Evolutionary conservation across 257 asterid genomes (phyloP), one percentile per base, ranked within the genome.

Genomic region (Orobanche coerulescens): DNA sequence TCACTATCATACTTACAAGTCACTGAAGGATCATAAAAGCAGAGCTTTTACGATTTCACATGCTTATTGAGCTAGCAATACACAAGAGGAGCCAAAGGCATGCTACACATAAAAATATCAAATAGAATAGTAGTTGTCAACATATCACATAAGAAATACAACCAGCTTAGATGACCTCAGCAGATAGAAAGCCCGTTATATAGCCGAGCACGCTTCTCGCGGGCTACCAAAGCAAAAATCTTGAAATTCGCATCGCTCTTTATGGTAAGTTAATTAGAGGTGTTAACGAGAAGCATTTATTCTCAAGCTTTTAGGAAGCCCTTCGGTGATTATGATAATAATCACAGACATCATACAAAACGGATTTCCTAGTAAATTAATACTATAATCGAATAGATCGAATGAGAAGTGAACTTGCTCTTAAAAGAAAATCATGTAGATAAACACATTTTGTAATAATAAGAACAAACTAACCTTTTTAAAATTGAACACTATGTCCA

Each of bases 401-500:
- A 49, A 39, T 50, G 6, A 1, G 12, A 23, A 20, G 23, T 58
- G 39, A 58, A 6, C 20, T 33, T 57, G 53, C 66, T 60, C 25
- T 36, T 4, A 33, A 42, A 14, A 51, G 20, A 25, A 52, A 16
- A 37, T 49, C 6, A 14, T 18, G 65, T 2, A 14, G 42, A 26
- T 33, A 22, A 46, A 57, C 16, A 44, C 44, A n/a, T 62, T 54
- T 28, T 4, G 19, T 53, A 16, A 53, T 5, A 25, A 19, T 31
- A 34, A 68, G 66, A 66, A 69, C 20, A 64, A 34, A 64, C 76
- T 56, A 30, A 93, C 98, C 98, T 92, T 92, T 71, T 82, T 84
- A 60, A 92, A 92, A 43, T 84, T 84, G 94, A 86, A 88, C 47
- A 92, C 94, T 52, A 88, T 64, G 71, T 92, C 96, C 53, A 92